Percentiles rank a stretch among this genome's conserved stretches.
Conservation (phyloP, 495 filamentous ascomycete species). For the Echria macrotheca region DNA sequence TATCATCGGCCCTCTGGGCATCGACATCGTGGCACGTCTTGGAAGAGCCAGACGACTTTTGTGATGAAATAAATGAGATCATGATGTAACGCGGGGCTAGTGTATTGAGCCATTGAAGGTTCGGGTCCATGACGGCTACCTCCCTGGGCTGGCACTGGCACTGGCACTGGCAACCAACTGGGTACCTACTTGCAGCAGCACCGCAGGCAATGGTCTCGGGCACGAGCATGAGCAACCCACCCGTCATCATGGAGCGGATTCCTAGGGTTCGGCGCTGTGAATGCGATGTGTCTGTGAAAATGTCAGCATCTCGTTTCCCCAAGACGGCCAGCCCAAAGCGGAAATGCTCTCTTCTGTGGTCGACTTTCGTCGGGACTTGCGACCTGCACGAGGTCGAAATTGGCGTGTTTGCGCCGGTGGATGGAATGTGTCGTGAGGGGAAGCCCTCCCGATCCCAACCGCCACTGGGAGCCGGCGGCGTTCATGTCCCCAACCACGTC, state of each 20-base stretch:
- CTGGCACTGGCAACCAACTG: no score
- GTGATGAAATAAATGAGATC: slow-evolving; percentile 1
- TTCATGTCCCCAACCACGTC: background rate
- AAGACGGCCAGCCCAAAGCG: slow-evolving; percentile 2
- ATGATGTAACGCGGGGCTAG: background rate
- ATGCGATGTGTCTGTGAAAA: no score
- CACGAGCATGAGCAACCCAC: background rate
- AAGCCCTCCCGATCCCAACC: no score
- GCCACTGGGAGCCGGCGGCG: slow-evolving; percentile 10
- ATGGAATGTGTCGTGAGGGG: no score
- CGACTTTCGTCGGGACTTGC: no score
- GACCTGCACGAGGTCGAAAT: no score
- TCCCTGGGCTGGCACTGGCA: no score
- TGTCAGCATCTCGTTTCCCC: slow-evolving; percentile 14
- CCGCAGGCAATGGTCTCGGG: no score
- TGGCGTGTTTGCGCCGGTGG: no score
- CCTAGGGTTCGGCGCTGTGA: no score
- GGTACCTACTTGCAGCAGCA: no score
- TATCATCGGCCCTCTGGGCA: slow-evolving; percentile 9
- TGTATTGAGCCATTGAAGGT: background rate
- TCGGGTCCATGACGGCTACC: background rate
- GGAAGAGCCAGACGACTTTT: background rate
- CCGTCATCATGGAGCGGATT: background rate
- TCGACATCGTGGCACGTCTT: slow-evolving; percentile 4
- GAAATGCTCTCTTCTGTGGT: background rate